These are phyloP conservation scores for Mortierella antarctica DNA, from an alignment of 192 early-diverging fungal genomes.

Conservation along the genomic window DNA sequence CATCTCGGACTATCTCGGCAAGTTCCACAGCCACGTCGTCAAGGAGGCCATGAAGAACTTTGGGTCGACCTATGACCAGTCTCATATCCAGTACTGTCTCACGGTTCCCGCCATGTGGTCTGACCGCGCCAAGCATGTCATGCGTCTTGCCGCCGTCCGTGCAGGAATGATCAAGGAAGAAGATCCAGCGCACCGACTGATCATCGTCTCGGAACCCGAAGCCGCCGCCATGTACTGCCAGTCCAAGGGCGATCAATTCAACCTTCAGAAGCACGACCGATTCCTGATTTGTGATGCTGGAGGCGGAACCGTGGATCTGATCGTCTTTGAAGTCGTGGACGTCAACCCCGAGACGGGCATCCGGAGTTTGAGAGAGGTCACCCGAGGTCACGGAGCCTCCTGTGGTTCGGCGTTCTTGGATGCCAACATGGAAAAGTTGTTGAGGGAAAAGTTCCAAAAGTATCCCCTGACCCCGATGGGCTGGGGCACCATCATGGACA, in stretches of 20 bases:
- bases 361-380: slow-evolving; percentile 61
- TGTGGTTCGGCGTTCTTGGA: slow-evolving; percentile 61
- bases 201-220: slow-evolving; percentile 65
- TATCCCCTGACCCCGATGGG: slow-evolving; percentile 53
- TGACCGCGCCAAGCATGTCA: slow-evolving; percentile 63
- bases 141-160: slow-evolving; percentile 62
- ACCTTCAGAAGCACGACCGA: slow-evolving; percentile 52
- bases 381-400: slow-evolving; percentile 60
- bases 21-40: slow-evolving; percentile 56
- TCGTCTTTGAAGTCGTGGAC: slow-evolving; percentile 58
- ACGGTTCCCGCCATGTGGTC: slow-evolving; percentile 69
- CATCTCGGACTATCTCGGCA: slow-evolving; percentile 52
- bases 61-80: slow-evolving; percentile 55
- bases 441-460: slow-evolving; percentile 55
- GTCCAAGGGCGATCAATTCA: slow-evolving; percentile 60
- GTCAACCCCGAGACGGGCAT: slow-evolving; percentile 47
- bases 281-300: slow-evolving; percentile 57
- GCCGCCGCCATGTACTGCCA: slow-evolving; percentile 69
- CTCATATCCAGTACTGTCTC: slow-evolving; percentile 55
- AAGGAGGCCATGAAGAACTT: slow-evolving; percentile 57
- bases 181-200: slow-evolving; percentile 60
- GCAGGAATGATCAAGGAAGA: slow-evolving; percentile 59
- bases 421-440: slow-evolving; percentile 55
- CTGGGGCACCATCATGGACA: slow-evolving; percentile 59
- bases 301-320: slow-evolving; percentile 58